Percentiles rank a stretch among this genome's conserved stretches.
Evolutionary conservation across 305 asterid genomes (phyloP).

Genomic region (Solanum chacoense): DNA sequence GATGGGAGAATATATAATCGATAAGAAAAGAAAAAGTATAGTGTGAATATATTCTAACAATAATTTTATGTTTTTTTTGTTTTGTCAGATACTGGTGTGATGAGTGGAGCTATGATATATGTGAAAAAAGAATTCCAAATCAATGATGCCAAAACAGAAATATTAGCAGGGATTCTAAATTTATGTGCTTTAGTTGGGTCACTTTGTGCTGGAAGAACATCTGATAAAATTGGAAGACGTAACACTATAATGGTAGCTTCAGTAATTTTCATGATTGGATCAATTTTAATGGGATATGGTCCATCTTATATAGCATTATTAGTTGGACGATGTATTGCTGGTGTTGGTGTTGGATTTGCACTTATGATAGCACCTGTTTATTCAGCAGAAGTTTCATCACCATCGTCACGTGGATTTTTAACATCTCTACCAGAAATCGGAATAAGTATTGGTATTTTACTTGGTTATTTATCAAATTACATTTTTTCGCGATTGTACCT

Average conservation of each 20-base stretch:
- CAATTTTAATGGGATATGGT: slow-evolving; percentile 48
- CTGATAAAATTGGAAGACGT: slow-evolving; percentile 57
- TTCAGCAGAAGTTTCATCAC: slow-evolving; percentile 62
- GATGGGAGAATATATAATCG: not conserved
- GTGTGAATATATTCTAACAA: not conserved
- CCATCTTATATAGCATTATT: slow-evolving; percentile 44
- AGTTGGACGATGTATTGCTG: slow-evolving; percentile 54
- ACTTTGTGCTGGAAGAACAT: slow-evolving; percentile 58
- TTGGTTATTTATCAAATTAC: slow-evolving; percentile 52
- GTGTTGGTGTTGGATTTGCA: slow-evolving; percentile 70
- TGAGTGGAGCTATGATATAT: slow-evolving; percentile 81
- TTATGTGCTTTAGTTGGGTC: slow-evolving; percentile 59
- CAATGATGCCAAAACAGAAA: slow-evolving; percentile 40
- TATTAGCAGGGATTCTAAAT: slow-evolving; percentile 59
- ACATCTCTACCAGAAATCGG: slow-evolving; percentile 69
- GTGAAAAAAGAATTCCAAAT: slow-evolving; percentile 52
- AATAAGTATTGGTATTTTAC: slow-evolving; percentile 48
- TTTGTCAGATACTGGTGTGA: slow-evolving; percentile 60
- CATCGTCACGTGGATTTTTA: slow-evolving; percentile 47
- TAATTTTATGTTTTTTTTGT: not conserved
- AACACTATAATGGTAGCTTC: slow-evolving; percentile 50
- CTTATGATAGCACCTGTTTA: slow-evolving; percentile 79
- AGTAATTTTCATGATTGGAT: slow-evolving; percentile 50
- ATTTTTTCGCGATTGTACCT: slow-evolving; percentile 24
- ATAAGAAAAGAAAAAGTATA: not conserved